A percentile compares a stretch with the other conserved stretches of the same genome.
These are phyloP conservation scores for Suillus subluteus DNA, from an alignment of 768 basidiomycete genomes.

Conservation along the genomic window DNA sequence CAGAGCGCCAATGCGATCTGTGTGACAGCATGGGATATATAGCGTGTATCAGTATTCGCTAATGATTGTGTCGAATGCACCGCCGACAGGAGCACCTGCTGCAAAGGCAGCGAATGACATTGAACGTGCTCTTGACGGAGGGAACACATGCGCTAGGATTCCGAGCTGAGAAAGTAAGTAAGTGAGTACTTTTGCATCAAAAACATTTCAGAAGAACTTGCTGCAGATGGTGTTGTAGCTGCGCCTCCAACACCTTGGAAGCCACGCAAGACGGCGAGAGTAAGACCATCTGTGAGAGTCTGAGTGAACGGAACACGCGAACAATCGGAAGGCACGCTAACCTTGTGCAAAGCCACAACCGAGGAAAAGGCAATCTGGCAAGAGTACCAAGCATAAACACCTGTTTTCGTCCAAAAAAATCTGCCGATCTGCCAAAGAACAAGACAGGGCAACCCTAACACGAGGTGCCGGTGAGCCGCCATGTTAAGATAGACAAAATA, in stretches of 20 bases:
- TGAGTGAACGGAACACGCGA: not conserved
- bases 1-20: conserved; percentile 65
- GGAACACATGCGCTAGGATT: conserved; percentile 81
- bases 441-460: conserved; percentile 67
- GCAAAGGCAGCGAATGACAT: conserved; percentile 83
- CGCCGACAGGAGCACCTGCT: conserved; percentile 84
- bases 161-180: conserved; percentile 53
- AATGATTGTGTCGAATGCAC: conserved; percentile 64
- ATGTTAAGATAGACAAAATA: not conserved
- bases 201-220: no score
- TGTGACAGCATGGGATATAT: conserved; percentile 4
- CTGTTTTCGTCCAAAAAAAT: conserved; percentile 51
- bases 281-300: conserved; percentile 48
- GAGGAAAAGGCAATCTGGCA: conserved; percentile 61
- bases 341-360: conserved; percentile 65
- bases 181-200: conserved; percentile 7
- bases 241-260: conserved; percentile 83
- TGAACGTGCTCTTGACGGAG: conserved; percentile 65
- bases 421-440: conserved; percentile 78
- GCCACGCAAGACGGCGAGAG: conserved; percentile 74
- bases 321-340: conserved; percentile 24
- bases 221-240: conserved; percentile 73
- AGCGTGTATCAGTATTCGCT: conserved; percentile 45
- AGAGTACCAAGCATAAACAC: conserved; percentile 63
- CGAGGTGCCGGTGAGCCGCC: no score